Evolutionary conservation across 2,329 filamentous ascomycete genomes (phyloP), one percentile per base, ranked within the genome.

Genomic region (Trichoderma sp.): DNA sequence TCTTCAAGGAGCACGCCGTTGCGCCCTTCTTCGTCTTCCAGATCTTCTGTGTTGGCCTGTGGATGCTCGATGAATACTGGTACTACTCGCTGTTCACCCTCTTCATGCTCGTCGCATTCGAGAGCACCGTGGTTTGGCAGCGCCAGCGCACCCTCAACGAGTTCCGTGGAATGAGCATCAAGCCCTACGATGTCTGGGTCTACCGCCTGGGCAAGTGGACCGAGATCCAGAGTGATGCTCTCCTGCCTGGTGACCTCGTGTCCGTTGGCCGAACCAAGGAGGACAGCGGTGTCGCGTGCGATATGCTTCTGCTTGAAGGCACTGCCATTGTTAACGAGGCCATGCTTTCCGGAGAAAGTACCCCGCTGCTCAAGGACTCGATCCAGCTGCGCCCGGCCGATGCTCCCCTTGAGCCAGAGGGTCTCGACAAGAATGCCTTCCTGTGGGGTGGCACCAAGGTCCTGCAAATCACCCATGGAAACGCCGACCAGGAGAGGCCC

Each of bases 61-160:
- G 95, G 95, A 92, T 98, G 88, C 82, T 99, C 75, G 95, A 99
- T 75, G 96, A 99, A 79, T 99, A 98, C 80, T 99, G 96, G 95
- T 99, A 99, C 82, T 99, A 99, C 81, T 98, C 95, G 67, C 86
- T 99, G 21, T 99, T 99, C 79, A 99, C 96, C 0, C 88, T 99
- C 24, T 93, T 98, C 81, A 99, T 99, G 96, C 87, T 99, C 64
- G 92, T 99, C 70, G 89, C 88, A 66, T 99, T 99, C 72, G 95
- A 99, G 81, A 97, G 93, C 77, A 99, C 95, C 2, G 96, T 99
- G 44, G 96, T 99, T 17, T 99, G 95, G 96, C 95, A 99, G 81
- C 89, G 95, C 67, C 95, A 99, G 84, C 87, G 94, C 71, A 99
- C 96, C 2, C 80, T 99, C 70, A 96, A 86, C 74, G 95, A 99